Percentiles rank a stretch among this genome's conserved stretches.
Evolutionary conservation across 2,329 filamentous ascomycete species (phyloP).

Genomic region (Rugonectria rugulosa): DNA sequence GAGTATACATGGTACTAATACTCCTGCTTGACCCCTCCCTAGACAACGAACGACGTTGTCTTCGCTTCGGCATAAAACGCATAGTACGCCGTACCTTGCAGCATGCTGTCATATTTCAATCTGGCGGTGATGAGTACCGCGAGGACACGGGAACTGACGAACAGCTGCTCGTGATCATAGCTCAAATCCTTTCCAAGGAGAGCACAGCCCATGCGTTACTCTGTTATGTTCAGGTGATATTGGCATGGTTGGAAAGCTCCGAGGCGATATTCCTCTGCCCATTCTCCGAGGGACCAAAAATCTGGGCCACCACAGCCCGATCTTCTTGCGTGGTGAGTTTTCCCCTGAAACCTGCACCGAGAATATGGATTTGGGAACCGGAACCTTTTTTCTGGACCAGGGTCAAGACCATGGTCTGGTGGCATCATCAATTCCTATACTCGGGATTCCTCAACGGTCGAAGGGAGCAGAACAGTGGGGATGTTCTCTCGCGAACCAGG

Average conservation of each 20-base stretch:
- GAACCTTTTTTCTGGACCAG: conserved; percentile 14
- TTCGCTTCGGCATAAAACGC: conserved; percentile 4
- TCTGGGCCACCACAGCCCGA: conserved; percentile 29
- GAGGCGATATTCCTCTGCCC: conserved; percentile 25
- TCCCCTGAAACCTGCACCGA: conserved; percentile 35
- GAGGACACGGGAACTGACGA: no score
- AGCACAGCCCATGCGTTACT: not conserved
- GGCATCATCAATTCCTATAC: conserved; percentile 23
- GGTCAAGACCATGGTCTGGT: conserved; percentile 27
- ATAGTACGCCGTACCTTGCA: conserved; percentile 21
- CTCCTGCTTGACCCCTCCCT: conserved; percentile 3
- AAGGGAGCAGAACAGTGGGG: conserved; percentile 30
- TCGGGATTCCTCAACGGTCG: conserved; percentile 16
- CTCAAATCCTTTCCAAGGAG: no score
- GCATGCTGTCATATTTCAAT: conserved; percentile 13
- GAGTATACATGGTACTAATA: conserved; percentile 1
- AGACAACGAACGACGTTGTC: conserved; percentile 11
- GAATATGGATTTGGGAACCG: conserved; percentile 26
- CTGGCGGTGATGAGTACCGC: no score
- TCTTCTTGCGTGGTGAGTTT: conserved; percentile 27
- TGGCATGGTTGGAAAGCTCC: conserved; percentile 19
- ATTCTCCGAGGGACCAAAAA: conserved; percentile 23
- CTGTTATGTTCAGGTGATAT: conserved; percentile 15
- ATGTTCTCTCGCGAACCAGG: conserved; percentile 26
- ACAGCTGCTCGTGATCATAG: no score